Base-by-base conservation (phyloP, 2,329 filamentous ascomycete species). In the Madurella mycetomatis region DNA sequence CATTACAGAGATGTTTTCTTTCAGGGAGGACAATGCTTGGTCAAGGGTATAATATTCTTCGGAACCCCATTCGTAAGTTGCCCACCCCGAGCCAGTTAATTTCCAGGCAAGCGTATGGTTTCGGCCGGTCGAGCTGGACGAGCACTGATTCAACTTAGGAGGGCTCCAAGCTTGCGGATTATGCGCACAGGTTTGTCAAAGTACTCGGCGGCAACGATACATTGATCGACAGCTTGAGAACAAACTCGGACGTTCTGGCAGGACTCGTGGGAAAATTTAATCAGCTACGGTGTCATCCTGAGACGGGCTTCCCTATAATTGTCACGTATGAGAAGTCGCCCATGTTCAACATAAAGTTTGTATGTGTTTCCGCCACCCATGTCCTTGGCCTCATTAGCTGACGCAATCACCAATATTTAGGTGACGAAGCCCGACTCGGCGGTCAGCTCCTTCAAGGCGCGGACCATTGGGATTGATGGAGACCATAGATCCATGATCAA, bases 401-500 rank as follows among this genome's bases (percentile, higher is more conserved):
- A 45, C 43, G 13, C 25, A 8, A 16, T 17, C 13, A 25, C 25
- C 25, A 4, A 25, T 7, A 25, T 16, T 12, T 41, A 55, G 53
- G 53, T 55, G 32, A 56, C 54, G 2, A 25, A 45, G 13, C 54
- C 50, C n/a, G 51, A 50, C 17, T 56, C 54, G n/a, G 54, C 54
- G 9, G 47, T 46, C 17, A 50, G 49, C 43, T 49, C 50, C 25
- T 53, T 53, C 31, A 43, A 53, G 9, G 46, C 31, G 19, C 41
- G 40, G 16, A 37, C 41, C 8, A 31, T 56, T 4, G 54, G 47
- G 9, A 53, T 56, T 16, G 50, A 56, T 9, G 54, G 54, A 1
- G 54, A 56, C 16, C 54, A 56, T 31, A 53, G 54, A 18, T 50
- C 50, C 25, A 56, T 56, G 54, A 43, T 56, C 50, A 56, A 53